Evolutionary conservation across 805 yeast species (phyloP), one percentile per base, ranked within the genome.

Genomic region (Yarrowia sp.): DNA sequence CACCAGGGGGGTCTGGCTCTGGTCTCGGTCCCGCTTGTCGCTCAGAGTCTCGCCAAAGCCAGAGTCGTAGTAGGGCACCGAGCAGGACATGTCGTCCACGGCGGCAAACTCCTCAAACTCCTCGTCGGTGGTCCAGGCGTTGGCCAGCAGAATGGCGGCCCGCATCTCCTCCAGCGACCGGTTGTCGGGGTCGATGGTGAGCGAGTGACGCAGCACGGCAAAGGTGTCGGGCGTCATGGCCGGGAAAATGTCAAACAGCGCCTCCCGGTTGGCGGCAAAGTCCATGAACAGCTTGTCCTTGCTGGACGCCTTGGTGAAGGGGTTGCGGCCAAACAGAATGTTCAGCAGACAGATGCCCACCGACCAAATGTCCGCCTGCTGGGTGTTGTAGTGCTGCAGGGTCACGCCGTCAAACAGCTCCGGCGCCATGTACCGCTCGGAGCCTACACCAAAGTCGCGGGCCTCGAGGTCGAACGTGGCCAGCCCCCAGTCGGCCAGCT

Each of bases 341-440:
- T 94, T 92, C 73, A 92, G 79, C 68, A 92, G 81, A 53, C 92
- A 90, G 69, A 92, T 87, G 36, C 97, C 98, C 69, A 90, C 79
- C 0, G 97, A 87, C 98, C 98, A 92, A 60, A 92, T 81, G 78
- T 92, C 97, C 63, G 90, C 88, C 76, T 90, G 88, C 20, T 87
- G 86, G 9, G 97, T 91, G 72, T 89, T 89, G 76, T 92, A 93
- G 50, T 82, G 47, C 68, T 76, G 74, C 67, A 72, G 69, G 55
- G 70, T 66, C 50, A 78, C 76, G 55, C 80, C 79, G 72, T 92
- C 96, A 74, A 92, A 88, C 68, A 92, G 79, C 75, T 92, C 98
- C 0, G 98, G 98, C 0, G 97, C 96, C 98, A 92, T 92, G 77
- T 92, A 92, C 70, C 96, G 83, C 78, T 91, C 97, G 67, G 91